Conservation (phyloP, 371 early-diverging fungal species). For the Blakeslea trispora region DNA sequence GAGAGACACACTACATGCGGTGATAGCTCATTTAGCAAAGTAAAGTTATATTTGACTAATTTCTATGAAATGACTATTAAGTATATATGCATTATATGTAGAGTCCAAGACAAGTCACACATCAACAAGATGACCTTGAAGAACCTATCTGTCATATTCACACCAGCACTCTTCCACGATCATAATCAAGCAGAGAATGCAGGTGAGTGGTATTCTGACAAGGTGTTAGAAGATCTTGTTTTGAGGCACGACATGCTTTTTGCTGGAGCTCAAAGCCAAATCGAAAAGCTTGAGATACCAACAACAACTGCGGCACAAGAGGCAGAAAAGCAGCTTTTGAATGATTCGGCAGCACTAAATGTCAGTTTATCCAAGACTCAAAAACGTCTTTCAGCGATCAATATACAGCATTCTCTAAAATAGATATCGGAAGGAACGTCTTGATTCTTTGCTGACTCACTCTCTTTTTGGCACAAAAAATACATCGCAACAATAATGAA, state of each 20-base stretch:
- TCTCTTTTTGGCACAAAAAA: too few species aligned
- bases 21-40: conserved; percentile 59
- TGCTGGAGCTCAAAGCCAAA: conserved; percentile 6
- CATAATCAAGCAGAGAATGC: conserved; percentile 51
- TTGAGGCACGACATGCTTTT: conserved; percentile 28
- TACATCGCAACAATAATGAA: too few species aligned
- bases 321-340: not conserved
- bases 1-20: conserved; percentile 48
- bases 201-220: conserved; percentile 49
- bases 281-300: not conserved
- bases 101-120: conserved; percentile 44
- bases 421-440: too few species aligned
- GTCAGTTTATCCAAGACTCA: not conserved
- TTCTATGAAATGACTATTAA: too few species aligned
- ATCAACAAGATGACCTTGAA: conserved; percentile 63
- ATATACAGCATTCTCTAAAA: too few species aligned
- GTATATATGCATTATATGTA: too few species aligned
- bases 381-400: too few species aligned
- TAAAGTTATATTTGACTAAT: too few species aligned
- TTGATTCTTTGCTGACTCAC: too few species aligned
- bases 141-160: conserved; percentile 59
- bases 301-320: conserved; percentile 1
- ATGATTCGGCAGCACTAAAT: conserved; percentile 7
- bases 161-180: conserved; percentile 66
- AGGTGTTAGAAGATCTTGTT: conserved; percentile 46